Evolutionary conservation across 768 basidiomycete genomes (phyloP).

Genomic region (Suillus discolor): DNA sequence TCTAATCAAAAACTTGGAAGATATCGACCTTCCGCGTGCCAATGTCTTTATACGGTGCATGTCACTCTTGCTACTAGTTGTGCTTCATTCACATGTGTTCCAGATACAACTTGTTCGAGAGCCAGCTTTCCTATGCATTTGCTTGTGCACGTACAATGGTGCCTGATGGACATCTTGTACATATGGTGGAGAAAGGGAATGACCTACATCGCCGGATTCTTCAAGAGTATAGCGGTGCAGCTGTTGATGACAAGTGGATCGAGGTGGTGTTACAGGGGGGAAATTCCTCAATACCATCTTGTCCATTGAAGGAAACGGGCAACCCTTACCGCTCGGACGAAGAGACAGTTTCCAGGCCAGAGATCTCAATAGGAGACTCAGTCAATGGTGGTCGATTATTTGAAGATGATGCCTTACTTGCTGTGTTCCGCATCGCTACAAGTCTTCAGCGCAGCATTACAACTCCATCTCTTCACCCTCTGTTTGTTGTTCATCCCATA

Average conservation of each 20-base stretch:
- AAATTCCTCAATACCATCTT: constrained; percentile 45
- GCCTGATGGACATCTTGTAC: constrained; percentile 54
- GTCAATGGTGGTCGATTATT: constrained; percentile 62
- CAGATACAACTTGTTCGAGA: constrained; percentile 65
- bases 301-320: constrained; percentile 39
- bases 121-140: constrained; percentile 61
- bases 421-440: constrained; percentile 55
- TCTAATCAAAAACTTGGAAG: constrained; percentile 58
- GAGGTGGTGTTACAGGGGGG: constrained; percentile 41
- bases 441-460: constrained; percentile 14
- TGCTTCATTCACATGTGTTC: constrained; percentile 12
- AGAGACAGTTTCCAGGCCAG: constrained; percentile 30
- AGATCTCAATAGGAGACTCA: constrained; percentile 57
- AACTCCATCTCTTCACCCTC: constrained; percentile 12
- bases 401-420: constrained; percentile 56
- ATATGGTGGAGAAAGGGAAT: constrained; percentile 64
- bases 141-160: constrained; percentile 50
- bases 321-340: constrained; percentile 52
- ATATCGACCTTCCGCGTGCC: constrained; percentile 58
- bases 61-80: neutral
- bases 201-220: constrained; percentile 56
- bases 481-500: constrained; percentile 20
- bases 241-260: constrained; percentile 53
- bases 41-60: constrained; percentile 65
- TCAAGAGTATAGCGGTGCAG: constrained; percentile 41